A percentile compares a stretch with the other conserved stretches of the same genome.
These are phyloP conservation scores for Talaromyces rugulosus DNA, from an alignment of 2,329 filamentous ascomycete species.

Conservation along the genomic window DNA sequence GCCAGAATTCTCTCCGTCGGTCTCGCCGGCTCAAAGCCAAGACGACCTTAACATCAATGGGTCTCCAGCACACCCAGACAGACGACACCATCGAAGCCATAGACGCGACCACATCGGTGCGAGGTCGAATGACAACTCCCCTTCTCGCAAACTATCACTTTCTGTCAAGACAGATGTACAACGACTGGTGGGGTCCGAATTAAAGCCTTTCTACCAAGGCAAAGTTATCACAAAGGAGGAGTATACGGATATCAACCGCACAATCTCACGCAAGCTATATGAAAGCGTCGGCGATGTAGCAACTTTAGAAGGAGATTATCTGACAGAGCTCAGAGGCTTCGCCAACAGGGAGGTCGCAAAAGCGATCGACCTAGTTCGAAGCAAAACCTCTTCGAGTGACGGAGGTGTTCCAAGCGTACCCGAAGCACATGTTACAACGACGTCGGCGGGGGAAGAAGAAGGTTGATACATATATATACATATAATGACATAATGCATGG, in stretches of 20 bases:
- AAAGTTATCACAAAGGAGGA: conserved; percentile 80
- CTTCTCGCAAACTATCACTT: conserved; percentile 65
- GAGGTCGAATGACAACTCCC: conserved; percentile 62
- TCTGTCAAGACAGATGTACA: conserved; percentile 86
- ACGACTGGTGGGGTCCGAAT: conserved; percentile 75
- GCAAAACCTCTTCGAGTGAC: background rate
- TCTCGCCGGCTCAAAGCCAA: conserved; percentile 40
- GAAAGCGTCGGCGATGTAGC: conserved; percentile 56
- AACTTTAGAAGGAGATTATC: conserved; percentile 61
- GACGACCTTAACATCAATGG: conserved; percentile 4
- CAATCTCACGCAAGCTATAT: conserved; percentile 84
- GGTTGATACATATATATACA: conserved; percentile 2
- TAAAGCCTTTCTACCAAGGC: conserved; percentile 78
- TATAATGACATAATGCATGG: conserved; percentile 10
- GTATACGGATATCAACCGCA: conserved; percentile 87
- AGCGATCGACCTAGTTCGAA: conserved; percentile 52
- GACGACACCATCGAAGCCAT: background rate
- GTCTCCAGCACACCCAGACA: conserved; percentile 15
- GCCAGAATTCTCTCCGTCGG: conserved; percentile 67
- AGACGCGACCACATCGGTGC: conserved; percentile 8
- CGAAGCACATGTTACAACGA: background rate
- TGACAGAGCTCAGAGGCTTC: conserved; percentile 68
- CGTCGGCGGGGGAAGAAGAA: background rate
- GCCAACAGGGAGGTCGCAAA: conserved; percentile 74
- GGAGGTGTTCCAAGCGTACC: background rate